Evolutionary conservation across 371 early-diverging fungal species (phyloP).

Genomic region (Dichotomocladium elegans): DNA sequence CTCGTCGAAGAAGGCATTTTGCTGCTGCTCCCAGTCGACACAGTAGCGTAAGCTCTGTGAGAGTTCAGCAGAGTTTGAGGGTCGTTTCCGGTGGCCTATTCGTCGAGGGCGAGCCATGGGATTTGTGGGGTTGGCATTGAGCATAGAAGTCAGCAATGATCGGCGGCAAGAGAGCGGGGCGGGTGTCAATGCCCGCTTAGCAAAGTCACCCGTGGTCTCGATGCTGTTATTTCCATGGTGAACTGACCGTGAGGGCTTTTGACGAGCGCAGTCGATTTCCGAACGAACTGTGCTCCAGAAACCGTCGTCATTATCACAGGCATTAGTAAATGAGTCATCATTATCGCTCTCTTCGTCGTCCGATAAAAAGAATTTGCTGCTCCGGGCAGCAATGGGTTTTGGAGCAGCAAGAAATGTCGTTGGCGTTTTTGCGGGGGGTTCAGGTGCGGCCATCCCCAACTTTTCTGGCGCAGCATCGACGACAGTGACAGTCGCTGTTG

Average conservation of each 20-base stretch:
- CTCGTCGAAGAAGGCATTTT: conserved; percentile 4
- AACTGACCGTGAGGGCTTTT: no score
- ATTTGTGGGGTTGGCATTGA: background rate
- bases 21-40: conserved; percentile 21
- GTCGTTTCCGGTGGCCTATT: background rate
- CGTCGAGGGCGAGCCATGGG: conserved; percentile 3
- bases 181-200: no score
- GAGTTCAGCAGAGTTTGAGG: background rate
- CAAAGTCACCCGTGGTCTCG: no score
- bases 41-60: conserved; percentile 15
- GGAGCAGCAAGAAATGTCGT: background rate
- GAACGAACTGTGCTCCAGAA: conserved; percentile 16
- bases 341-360: conserved; percentile 14
- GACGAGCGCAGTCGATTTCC: background rate
- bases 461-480: no score
- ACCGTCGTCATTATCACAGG: conserved; percentile 9
- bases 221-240: no score
- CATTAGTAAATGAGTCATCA: conserved; percentile 1
- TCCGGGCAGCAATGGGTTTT: background rate
- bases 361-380: conserved; percentile 22
- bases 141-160: conserved; percentile 2
- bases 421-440: background rate
- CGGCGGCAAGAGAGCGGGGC: no score
- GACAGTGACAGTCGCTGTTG: background rate
- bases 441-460: no score